Evolutionary conservation across 305 asterid genomes (phyloP), one percentile per base, ranked within the genome.

Genomic region (Fraxinus dipetala): DNA sequence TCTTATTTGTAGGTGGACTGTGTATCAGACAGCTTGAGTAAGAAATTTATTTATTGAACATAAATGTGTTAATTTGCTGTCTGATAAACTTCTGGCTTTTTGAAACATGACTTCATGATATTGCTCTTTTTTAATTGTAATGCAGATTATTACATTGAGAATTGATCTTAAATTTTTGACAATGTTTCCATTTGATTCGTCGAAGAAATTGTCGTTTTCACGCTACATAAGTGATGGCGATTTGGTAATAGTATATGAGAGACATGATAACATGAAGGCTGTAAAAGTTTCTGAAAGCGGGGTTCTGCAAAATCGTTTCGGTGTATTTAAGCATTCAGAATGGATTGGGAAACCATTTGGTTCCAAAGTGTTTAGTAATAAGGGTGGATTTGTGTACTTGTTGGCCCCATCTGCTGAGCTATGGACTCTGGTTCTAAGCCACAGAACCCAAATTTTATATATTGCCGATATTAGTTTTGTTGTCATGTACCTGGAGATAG

Each of bases 301-400:
- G 6, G 89, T 91, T 61, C 86, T 96, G 16, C 98, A 96, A 74
- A 95, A 94, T 82, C 96, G 99, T 35, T 96, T 90, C 79, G 99
- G 99, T n/a, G 83, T 87, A 77, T 96, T 96, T 79, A 94, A 90
- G 90, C 98, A 94, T 87, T 86, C 91, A 22, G 97, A 93, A 77
- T 96, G 98, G 99, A 88, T 94, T 20, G 99, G 99, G 4, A 95
- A 89, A 82, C 87, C 92, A 9, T 94, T 96, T 65, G 98, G 99
- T n/a, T 92, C 97, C 20, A 94, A 91, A 84, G 94, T 87, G 48
- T 90, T 90, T 80, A 94, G 98, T 85, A 82, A 45, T 75, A 96
- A 92, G 80, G 97, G 98, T 30, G 92, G 97, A 75, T 94, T 89
- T 78, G 86, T 96, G n/a, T 92, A 93, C 86, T 79, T 94, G 83